Evolutionary conservation across 2,329 filamentous ascomycete genomes (phyloP).

Genomic region (Fusarium staphyleae): DNA sequence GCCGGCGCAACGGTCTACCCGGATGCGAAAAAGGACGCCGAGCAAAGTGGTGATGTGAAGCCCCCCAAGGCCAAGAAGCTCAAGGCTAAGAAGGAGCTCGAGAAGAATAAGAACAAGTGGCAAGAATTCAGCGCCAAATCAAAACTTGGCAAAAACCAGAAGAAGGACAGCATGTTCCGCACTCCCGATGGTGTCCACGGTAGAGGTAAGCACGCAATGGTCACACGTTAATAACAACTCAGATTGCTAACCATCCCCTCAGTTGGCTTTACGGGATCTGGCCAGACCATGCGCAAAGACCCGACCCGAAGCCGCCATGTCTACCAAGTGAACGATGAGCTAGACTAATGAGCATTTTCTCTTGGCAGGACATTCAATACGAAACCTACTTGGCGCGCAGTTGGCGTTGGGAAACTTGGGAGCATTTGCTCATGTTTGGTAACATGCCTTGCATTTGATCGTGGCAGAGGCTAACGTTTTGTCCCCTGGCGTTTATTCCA

Average conservation of each 20-base stretch:
- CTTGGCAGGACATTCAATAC: slow-evolving; percentile 37
- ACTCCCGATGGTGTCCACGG: slow-evolving; percentile 87
- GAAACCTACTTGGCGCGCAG: slow-evolving; percentile 28
- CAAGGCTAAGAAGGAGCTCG: slow-evolving; percentile 88
- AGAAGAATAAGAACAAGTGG: slow-evolving; percentile 92
- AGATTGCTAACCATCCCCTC: slow-evolving; percentile 31
- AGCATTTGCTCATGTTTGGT: slow-evolving; percentile 45
- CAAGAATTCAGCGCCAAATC: slow-evolving; percentile 86
- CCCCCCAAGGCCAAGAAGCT: slow-evolving; percentile 85
- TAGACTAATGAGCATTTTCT: slow-evolving; percentile 62
- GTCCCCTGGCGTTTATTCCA: slow-evolving; percentile 37
- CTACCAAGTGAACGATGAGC: slow-evolving; percentile 78
- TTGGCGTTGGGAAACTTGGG: slow-evolving; percentile 39
- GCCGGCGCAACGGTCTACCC: slow-evolving; percentile 65
- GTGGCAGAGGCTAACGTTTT: slow-evolving; percentile 54
- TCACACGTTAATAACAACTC: not conserved
- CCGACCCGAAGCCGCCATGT: slow-evolving; percentile 81
- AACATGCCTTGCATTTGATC: slow-evolving; percentile 45
- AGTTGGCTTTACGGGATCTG: slow-evolving; percentile 97
- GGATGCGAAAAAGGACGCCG: slow-evolving; percentile 67
- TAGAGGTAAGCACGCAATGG: slow-evolving; percentile 67
- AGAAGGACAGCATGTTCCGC: slow-evolving; percentile 97
- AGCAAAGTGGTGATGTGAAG: slow-evolving; percentile 72
- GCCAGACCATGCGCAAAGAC: slow-evolving; percentile 95
- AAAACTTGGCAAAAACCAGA: slow-evolving; percentile 70